phyloP scores from a whole-genome alignment of 768 basidiomycete species.

The Auriscalpium orientale region DNA sequence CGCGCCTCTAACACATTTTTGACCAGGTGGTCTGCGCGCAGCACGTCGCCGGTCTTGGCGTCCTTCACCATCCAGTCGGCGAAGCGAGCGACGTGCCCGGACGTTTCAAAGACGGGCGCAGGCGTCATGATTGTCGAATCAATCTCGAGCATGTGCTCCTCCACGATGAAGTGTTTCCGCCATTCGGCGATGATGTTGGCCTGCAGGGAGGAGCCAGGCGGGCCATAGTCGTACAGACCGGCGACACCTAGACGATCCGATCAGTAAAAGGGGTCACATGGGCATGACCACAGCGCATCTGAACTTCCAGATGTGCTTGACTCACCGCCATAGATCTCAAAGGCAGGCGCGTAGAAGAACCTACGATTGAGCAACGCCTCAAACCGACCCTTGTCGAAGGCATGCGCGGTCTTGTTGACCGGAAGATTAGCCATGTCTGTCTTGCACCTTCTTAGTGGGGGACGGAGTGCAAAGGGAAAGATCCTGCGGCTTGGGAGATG shows the following conservation, averaged over 20 bases:
- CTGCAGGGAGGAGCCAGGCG: slow-evolving; percentile 90
- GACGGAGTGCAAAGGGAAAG: background rate
- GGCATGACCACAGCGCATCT: background rate
- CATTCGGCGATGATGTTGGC: slow-evolving; percentile 96
- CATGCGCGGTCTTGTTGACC: slow-evolving; percentile 77
- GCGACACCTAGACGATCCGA: slow-evolving; percentile 66
- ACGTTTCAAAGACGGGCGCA: slow-evolving; percentile 89
- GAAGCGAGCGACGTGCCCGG: slow-evolving; percentile 95
- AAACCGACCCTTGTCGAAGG: slow-evolving; percentile 80
- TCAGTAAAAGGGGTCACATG: background rate
- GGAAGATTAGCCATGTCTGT: slow-evolving; percentile 19
- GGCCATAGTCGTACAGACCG: slow-evolving; percentile 96
- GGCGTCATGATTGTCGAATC: slow-evolving; percentile 99
- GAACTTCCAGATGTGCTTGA: slow-evolving; percentile 8
- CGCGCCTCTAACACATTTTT: slow-evolving; percentile 87
- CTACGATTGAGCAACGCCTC: slow-evolving; percentile 82
- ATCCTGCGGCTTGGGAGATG: background rate
- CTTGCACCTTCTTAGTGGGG: slow-evolving; percentile 2
- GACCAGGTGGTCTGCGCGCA: slow-evolving; percentile 94
- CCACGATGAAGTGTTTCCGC: slow-evolving; percentile 96
- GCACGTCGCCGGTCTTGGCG: slow-evolving; percentile 87
- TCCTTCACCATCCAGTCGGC: slow-evolving; percentile 99
- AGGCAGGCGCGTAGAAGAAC: slow-evolving; percentile 97
- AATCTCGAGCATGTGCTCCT: slow-evolving; percentile 97
- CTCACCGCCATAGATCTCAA: slow-evolving; percentile 97